Conservation (phyloP, 2,329 filamentous ascomycete genomes). For the Diaporthe velutina region DNA sequence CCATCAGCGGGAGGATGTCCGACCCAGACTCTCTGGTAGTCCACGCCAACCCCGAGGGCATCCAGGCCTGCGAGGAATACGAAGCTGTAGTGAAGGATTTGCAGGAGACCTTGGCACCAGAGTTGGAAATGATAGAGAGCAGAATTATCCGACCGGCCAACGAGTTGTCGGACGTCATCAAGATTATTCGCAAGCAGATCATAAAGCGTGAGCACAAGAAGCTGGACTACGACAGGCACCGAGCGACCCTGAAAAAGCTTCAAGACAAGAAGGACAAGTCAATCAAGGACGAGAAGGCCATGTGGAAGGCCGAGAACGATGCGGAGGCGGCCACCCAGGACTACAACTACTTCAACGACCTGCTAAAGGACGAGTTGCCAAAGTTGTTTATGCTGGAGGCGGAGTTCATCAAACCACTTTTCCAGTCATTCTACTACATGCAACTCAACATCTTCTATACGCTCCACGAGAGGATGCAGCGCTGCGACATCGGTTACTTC, state of each 20-base stretch:
- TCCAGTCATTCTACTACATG: constrained; percentile 99
- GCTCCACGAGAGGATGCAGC: constrained; percentile 97
- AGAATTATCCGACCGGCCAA: constrained; percentile 93
- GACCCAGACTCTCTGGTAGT: constrained; percentile 87
- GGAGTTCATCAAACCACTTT: constrained; percentile 95
- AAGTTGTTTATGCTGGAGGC: constrained; percentile 90
- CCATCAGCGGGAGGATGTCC: constrained; percentile 94
- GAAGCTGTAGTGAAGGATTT: constrained; percentile 91
- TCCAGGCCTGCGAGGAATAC: constrained; percentile 96
- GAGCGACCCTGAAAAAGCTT: constrained; percentile 87
- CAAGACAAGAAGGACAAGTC: constrained; percentile 98
- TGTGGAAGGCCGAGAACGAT: constrained; percentile 95
- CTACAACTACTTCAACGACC: constrained; percentile 97
- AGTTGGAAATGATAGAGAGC: constrained; percentile 97
- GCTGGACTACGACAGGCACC: constrained; percentile 93
- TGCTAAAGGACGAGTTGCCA: constrained; percentile 95
- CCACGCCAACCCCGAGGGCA: constrained; percentile 92
- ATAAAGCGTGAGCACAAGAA: constrained; percentile 97
- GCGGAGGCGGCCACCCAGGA: constrained; percentile 93
- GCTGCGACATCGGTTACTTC: constrained; percentile 97
- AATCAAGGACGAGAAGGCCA: constrained; percentile 95
- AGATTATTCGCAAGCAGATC: constrained; percentile 90
- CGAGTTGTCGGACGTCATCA: constrained; percentile 94
- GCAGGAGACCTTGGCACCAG: constrained; percentile 87
- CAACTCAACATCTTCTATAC: constrained; percentile 99